Evolutionary conservation across 2,329 filamentous ascomycete species (phyloP).

Genomic region (Escovopsis sp.): DNA sequence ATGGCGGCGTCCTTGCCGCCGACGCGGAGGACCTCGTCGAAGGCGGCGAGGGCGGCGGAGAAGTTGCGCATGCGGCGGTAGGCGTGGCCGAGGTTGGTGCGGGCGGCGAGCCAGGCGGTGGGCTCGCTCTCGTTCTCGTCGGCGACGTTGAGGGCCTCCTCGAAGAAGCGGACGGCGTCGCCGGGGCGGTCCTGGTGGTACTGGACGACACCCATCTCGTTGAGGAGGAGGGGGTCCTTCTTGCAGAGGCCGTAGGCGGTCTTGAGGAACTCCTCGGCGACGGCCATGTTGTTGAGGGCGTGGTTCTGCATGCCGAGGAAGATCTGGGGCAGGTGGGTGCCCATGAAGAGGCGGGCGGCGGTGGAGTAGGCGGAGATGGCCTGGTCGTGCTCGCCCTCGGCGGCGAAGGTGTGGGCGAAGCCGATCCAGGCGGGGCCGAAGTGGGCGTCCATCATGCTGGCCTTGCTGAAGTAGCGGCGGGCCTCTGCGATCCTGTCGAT

Average conservation of each 20-base stretch:
- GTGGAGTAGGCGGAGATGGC: slow-evolving; percentile 96
- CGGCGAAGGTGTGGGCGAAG: slow-evolving; percentile 95
- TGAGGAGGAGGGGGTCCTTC: slow-evolving; percentile 77
- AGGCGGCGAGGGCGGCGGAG: slow-evolving; percentile 59
- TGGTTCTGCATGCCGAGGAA: slow-evolving; percentile 98
- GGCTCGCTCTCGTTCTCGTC: slow-evolving; percentile 70
- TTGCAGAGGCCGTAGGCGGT: slow-evolving; percentile 73
- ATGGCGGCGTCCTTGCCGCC: slow-evolving; percentile 66
- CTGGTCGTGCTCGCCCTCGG: slow-evolving; percentile 94
- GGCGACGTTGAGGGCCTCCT: slow-evolving; percentile 60
- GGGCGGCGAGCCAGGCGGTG: slow-evolving; percentile 65
- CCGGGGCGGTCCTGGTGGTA: slow-evolving; percentile 76
- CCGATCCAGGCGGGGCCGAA: slow-evolving; percentile 98
- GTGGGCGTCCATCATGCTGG: slow-evolving; percentile 92
- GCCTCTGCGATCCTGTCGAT: slow-evolving; percentile 87
- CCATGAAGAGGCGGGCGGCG: slow-evolving; percentile 86
- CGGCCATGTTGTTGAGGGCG: slow-evolving; percentile 81
- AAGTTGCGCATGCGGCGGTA: slow-evolving; percentile 50
- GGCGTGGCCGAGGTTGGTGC: slow-evolving; percentile 81
- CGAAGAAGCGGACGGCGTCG: slow-evolving; percentile 64
- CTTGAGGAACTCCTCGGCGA: slow-evolving; percentile 88
- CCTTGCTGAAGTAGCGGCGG: slow-evolving; percentile 89
- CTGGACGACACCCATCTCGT: slow-evolving; percentile 90
- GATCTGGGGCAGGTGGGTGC: slow-evolving; percentile 86
- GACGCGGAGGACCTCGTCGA: slow-evolving; percentile 72